phyloP scores from a whole-genome alignment of 805 yeast genomes.

The Wickerhamomyces sydowiorum region DNA sequence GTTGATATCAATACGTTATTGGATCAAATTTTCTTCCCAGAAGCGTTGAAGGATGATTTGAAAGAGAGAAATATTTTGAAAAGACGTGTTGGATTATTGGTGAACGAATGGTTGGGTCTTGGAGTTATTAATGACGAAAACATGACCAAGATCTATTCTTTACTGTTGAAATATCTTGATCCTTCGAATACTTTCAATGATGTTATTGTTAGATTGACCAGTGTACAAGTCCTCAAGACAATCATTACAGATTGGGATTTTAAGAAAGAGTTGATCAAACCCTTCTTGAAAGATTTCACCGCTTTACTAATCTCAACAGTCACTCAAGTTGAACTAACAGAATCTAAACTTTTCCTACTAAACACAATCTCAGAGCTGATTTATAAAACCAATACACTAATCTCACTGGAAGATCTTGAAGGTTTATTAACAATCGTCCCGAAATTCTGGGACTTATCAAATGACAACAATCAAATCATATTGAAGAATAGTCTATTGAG shows the following conservation, averaged over 20 bases:
- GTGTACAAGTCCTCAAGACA: constrained; percentile 61
- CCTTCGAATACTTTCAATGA: constrained; percentile 50
- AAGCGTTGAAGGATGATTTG: constrained; percentile 34
- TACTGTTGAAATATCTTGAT: constrained; percentile 46
- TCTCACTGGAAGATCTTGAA: constrained; percentile 44
- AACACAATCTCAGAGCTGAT: constrained; percentile 61
- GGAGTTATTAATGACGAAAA: constrained; percentile 52
- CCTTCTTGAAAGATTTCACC: constrained; percentile 53
- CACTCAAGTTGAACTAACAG: constrained; percentile 50
- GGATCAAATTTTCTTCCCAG: constrained; percentile 59
- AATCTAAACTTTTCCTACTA: constrained; percentile 69
- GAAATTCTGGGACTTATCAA: constrained; percentile 63
- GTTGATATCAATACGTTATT: too few relatives aligned
- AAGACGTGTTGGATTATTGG: constrained; percentile 70
- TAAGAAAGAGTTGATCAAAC: constrained; percentile 57
- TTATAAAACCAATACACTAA: constrained; percentile 58
- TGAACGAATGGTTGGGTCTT: constrained; percentile 76
- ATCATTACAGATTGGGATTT: constrained; percentile 87
- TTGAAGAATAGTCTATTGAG: constrained; percentile 48
- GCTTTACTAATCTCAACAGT: constrained; percentile 44
- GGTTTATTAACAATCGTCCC: constrained; percentile 61
- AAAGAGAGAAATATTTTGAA: constrained; percentile 58
- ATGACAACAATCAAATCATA: constrained; percentile 36
- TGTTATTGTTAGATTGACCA: constrained; percentile 73
- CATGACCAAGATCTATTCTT: constrained; percentile 50